Conservation (phyloP, 1,139 yeast genomes). For the Tardiomyces depauwii region DNA sequence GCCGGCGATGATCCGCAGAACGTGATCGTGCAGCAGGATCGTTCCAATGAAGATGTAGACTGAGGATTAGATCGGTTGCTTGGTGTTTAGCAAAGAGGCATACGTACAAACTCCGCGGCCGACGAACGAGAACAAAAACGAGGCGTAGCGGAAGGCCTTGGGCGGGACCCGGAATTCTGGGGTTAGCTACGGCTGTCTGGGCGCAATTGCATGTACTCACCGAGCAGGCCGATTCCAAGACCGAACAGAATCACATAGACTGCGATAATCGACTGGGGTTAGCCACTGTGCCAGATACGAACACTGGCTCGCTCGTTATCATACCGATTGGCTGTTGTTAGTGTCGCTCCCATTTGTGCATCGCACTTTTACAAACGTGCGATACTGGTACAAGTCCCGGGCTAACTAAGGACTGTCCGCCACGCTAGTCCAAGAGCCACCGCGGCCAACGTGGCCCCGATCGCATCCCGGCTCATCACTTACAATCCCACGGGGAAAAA, state of each 20-base stretch:
- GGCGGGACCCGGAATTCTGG: slow-evolving; percentile 38
- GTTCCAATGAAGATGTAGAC: slow-evolving; percentile 61
- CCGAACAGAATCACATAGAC: slow-evolving; percentile 47
- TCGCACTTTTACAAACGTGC: no score
- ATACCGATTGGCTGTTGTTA: slow-evolving; percentile 14
- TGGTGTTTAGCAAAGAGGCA: not conserved
- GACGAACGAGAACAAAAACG: slow-evolving; percentile 70
- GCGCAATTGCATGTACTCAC: slow-evolving; percentile 23
- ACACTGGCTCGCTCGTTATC: not conserved
- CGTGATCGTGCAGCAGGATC: slow-evolving; percentile 48
- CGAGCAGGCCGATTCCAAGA: slow-evolving; percentile 40
- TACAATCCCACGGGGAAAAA: slow-evolving; percentile 43
- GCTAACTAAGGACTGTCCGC: no score
- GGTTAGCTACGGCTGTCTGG: no score
- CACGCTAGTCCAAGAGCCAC: no score
- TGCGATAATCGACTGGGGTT: slow-evolving; percentile 40
- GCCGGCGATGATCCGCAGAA: slow-evolving; percentile 44
- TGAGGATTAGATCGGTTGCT: slow-evolving; percentile 8
- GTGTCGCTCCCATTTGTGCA: not conserved
- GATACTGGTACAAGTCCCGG: no score
- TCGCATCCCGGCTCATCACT: no score
- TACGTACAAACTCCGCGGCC: slow-evolving; percentile 68
- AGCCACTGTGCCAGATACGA: not conserved
- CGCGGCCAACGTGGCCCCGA: no score
- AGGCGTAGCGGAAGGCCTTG: slow-evolving; percentile 58